phyloP scores from a whole-genome alignment of 2,329 filamentous ascomycete species.

The Colletotrichum spinosum region DNA sequence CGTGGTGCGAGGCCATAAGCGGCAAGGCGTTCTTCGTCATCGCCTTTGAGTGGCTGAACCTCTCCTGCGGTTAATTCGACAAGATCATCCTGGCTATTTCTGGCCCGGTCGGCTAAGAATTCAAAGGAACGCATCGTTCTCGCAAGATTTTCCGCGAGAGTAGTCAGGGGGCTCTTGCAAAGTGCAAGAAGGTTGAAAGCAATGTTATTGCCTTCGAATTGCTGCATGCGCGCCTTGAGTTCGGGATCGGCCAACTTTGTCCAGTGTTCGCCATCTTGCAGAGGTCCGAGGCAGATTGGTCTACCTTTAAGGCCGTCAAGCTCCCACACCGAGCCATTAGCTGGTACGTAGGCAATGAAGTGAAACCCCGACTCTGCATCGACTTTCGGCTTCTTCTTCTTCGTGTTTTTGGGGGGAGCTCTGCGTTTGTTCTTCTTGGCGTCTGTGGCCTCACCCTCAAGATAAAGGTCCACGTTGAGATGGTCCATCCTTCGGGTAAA shows the following conservation, averaged over 20 bases:
- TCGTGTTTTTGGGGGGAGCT: conserved; percentile 52
- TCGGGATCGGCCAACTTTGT: conserved; percentile 71
- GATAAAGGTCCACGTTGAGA: conserved; percentile 74
- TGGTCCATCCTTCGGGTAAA: conserved; percentile 85
- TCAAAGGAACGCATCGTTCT: conserved; percentile 53
- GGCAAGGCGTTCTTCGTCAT: conserved; percentile 42
- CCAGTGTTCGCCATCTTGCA: conserved; percentile 67
- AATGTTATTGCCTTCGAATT: conserved; percentile 72
- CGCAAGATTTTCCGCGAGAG: conserved; percentile 60
- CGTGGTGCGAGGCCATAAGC: conserved; percentile 45
- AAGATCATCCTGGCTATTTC: conserved; percentile 36
- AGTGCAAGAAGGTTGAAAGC: conserved; percentile 85
- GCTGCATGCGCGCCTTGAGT: conserved; percentile 75
- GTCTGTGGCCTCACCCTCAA: conserved; percentile 66
- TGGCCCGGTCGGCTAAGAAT: conserved; percentile 53
- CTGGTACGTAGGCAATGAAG: conserved; percentile 89
- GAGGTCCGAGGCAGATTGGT: conserved; percentile 71
- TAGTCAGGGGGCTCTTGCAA: conserved; percentile 71
- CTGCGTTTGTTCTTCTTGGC: conserved; percentile 49
- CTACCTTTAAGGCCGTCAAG: conserved; percentile 85
- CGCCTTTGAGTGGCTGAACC: conserved; percentile 39
- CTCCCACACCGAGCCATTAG: conserved; percentile 82
- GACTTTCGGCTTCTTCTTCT: conserved; percentile 52
- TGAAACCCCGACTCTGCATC: conserved; percentile 78
- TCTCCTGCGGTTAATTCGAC: conserved; percentile 7